A percentile compares a stretch with the other conserved stretches of the same genome.
Evolutionary conservation across 225 moss, liverwort and hornwort genomes (phyloP).

Genomic region (Bryoerythrophyllum caledonicum): DNA sequence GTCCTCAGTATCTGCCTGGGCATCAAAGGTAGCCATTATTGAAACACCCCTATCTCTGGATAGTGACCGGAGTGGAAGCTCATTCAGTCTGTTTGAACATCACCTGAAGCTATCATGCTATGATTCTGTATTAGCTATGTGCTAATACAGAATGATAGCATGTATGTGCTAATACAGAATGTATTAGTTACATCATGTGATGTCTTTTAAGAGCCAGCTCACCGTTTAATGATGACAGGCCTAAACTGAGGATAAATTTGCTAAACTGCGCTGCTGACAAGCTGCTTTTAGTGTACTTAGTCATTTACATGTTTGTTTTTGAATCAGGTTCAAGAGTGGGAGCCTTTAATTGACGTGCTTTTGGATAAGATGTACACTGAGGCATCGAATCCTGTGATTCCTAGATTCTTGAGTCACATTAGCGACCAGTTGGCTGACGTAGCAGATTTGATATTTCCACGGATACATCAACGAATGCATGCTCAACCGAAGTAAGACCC

Average conservation of each 20-base stretch:
- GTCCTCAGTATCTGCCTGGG: constrained; percentile 77
- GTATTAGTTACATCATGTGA: constrained; percentile 12
- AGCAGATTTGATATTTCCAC: constrained; percentile 57
- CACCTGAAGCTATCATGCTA: constrained; percentile 10
- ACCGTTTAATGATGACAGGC: background rate
- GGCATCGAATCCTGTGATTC: constrained; percentile 88
- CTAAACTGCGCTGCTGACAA: background rate
- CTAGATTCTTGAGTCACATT: constrained; percentile 86
- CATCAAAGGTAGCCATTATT: constrained; percentile 57
- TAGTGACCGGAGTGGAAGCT: background rate
- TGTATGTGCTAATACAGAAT: no score
- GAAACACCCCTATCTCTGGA: background rate
- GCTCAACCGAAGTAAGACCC: constrained; percentile 66
- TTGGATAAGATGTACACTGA: constrained; percentile 85
- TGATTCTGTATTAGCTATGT: background rate
- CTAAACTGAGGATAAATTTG: background rate
- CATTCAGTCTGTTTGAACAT: background rate
- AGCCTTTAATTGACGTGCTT: constrained; percentile 49
- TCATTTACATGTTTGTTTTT: constrained; percentile 17
- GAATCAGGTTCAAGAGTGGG: constrained; percentile 76
- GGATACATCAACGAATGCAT: constrained; percentile 58
- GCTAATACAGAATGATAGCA: no score
- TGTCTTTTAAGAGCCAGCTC: constrained; percentile 1
- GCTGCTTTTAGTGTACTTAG: background rate
- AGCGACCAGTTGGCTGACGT: constrained; percentile 64